Base-by-base conservation (phyloP, 345 rosid genomes). In the Hypericum androsaemum region DNA sequence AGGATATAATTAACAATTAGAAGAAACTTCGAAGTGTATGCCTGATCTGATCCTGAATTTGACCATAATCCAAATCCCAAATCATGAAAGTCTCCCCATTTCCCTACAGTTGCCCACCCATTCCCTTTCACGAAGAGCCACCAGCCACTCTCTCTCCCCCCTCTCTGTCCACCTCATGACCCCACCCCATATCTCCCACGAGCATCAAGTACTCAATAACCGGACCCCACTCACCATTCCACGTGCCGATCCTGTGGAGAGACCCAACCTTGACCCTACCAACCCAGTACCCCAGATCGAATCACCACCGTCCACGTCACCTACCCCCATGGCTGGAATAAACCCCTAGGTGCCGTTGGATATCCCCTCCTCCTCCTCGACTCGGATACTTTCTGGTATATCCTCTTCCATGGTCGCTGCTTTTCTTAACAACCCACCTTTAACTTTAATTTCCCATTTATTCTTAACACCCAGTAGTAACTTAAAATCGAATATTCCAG, bases 331-430 rank as follows among this genome's bases (percentile, higher is more conserved):
- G 12, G 12, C 8, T 39, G 75, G 61, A 77, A 74, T 58, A 66
- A 60, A 54, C 47, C 39, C 6, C 59, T 54, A 7, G 62, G 67
- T 60, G 61, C 71, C 67, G 50, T 50, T n/a, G 79, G 77, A 77
- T 71, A 74, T 77, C 71, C 79, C 13, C 10, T 58, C 48, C 57
- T 52, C 45, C 6, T 5, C 35, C 35, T 22, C n/a, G 13, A 35
- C 1, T 22, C 57, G 64, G 62, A 45, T 53, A 53, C 41, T 10
- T 50, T 52, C 53, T 11, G 54, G 80, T 43, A 67, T 73, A 70
- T 70, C 71, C 72, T 43, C 7, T 43, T 39, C 37, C 38, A 15
- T 13, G 39, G 15, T 47, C 41, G 8, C 46, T 3, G 8, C 53
- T n/a, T 43, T 37, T 15, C 16, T 11, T 5, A 12, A 37, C n/a